Evolutionary conservation across 2,329 filamentous ascomycete species (phyloP), one percentile per base, ranked within the genome.

Genomic region (Ophiognomonia clavigignenti-juglandacearum): DNA sequence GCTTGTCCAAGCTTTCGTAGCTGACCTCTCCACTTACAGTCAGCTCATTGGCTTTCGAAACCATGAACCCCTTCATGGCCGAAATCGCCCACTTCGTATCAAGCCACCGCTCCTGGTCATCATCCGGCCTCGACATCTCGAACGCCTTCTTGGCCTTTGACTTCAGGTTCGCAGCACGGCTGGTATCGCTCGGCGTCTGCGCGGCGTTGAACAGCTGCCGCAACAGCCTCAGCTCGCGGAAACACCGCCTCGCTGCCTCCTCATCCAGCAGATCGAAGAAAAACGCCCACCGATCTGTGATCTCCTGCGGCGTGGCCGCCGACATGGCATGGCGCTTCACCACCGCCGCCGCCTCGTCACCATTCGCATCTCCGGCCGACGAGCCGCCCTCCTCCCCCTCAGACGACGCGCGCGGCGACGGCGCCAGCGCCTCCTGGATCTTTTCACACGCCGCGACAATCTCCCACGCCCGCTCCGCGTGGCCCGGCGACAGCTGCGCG

Each of bases 251-350:
- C 24, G 45, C 39, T 23, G 45, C 45, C 39, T 47, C 39, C 24
- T 47, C 45, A 19, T 47, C 45, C 6, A 47, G 45, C 4, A 47
- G 39, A 23, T 47, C 45, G 45, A 47, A 47, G 39, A 47, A 47
- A 5, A 47, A 47, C 32, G 39, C 40, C 45, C 45, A 47, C 10
- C 45, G 34, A 32, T 47, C 39, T 10, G 45, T 47, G 26, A 47
- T 43, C 24, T 47, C 45, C n/a, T 47, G 38, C 7, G 45, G 45
- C 0, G 45, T 42, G 18, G 38, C 29, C 19, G 45, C 45, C 4
- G 45, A 27, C 32, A 42, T 42, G 45, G 39, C 24, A 9, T 31
- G 45, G 4, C 45, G 45, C 34, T 43, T 47, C 20, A 36, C 23
- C 19, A 47, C 32, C 32, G 34, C 27, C n/a, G 36, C 13, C 5